Base-by-base conservation (phyloP, 306 rosid species). In the Erythrophleum fordii region DNA sequence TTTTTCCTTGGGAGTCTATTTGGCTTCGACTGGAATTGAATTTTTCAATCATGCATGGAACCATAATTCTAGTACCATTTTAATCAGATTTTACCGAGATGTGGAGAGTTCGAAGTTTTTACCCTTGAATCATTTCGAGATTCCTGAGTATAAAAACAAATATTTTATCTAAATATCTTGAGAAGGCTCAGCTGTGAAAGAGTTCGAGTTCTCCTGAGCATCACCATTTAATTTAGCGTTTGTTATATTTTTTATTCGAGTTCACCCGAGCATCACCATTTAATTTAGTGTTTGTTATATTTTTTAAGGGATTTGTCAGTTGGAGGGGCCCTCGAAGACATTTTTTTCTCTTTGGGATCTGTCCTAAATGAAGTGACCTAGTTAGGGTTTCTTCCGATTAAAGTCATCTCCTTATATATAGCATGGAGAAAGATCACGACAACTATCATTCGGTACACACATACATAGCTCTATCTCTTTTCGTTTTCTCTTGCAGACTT, bases 391-490 rank as follows among this genome's bases (percentile, higher is more conserved):
- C 56, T 81, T 76, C 81, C 65, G 22, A 75, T 75, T 80, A 66
- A 88, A 83, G 91, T 66, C 45, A 55, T 69, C 62, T 65, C 42
- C 59, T 73, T 58, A 20, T 73, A 82, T 76, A 84, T 68, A 82
- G 8, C 11, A 93, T 91, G 94, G 98, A 93, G 80, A 90, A 93
- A 87, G 89, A 88, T 77, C 88, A 85, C 45, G 79, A 86, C 90
- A 89, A 66, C 31, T 66, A 66, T 66, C 72, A 82, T 86, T 77
- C 97, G 90, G 98, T 93, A 92, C 73, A 77, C 53, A 81, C 65
- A 55, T 8, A 59, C 66, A 12, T 2, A 59, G n/a, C 66, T 18
- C 77, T 61, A 60, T 59, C 61, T 64, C 56, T 13, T 51, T 31
- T 26, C 39, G 45, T 5, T 78, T 35, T 51, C 31, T 29, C n/a